These are phyloP conservation scores for Microbotryum intermedium DNA, from an alignment of 1,284 basidiomycete species.

Conservation along the genomic window DNA sequence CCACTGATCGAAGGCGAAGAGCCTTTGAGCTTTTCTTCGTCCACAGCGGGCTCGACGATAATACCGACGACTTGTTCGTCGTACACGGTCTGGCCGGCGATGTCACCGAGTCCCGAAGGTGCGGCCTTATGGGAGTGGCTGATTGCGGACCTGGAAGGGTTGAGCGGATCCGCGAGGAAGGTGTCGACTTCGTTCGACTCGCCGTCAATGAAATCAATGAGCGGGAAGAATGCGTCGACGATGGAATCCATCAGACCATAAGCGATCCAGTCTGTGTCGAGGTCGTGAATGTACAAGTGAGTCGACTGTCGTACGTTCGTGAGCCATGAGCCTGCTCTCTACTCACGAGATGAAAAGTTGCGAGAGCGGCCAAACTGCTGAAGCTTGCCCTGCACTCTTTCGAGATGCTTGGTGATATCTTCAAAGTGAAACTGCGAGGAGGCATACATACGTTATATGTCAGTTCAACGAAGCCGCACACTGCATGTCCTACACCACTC, in stretches of 20 bases:
- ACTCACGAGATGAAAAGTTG: slow-evolving; percentile 56
- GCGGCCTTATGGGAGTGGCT: background rate
- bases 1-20: background rate
- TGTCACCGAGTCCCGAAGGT: slow-evolving; percentile 12
- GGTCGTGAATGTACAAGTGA: background rate
- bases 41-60: slow-evolving; percentile 22
- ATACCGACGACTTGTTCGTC: slow-evolving; percentile 25
- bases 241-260: slow-evolving; percentile 88
- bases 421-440: slow-evolving; percentile 74
- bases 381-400: slow-evolving; percentile 64
- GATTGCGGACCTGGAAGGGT: background rate
- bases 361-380: slow-evolving; percentile 49
- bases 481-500: slow-evolving; percentile 37
- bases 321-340: slow-evolving; percentile 17
- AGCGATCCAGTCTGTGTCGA: slow-evolving; percentile 74
- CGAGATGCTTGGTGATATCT: slow-evolving; percentile 77
- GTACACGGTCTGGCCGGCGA: slow-evolving; percentile 19
- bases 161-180: slow-evolving; percentile 48
- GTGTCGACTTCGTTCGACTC: slow-evolving; percentile 73
- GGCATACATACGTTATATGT: no score
- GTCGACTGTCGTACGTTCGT: slow-evolving; percentile 21
- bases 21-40: slow-evolving; percentile 31
- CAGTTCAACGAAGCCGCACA: no score
- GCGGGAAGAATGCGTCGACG: slow-evolving; percentile 87
- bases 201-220: slow-evolving; percentile 70